Evolutionary conservation across 2,329 filamentous ascomycete species (phyloP).

Genomic region (Fusarium domesticum): DNA sequence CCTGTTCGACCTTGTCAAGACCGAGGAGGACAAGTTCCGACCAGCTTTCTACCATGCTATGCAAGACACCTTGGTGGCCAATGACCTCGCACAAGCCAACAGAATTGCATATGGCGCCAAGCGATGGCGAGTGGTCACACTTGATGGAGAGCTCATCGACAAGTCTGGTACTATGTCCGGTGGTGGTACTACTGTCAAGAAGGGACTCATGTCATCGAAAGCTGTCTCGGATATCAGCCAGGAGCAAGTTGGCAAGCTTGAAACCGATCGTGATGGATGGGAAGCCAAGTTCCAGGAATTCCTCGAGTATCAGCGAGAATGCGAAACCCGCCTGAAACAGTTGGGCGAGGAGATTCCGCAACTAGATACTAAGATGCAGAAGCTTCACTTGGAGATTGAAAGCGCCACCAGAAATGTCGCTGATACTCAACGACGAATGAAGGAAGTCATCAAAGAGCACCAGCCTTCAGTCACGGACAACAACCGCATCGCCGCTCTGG

Average conservation of each 20-base stretch:
- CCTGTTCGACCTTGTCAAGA: conserved; percentile 86
- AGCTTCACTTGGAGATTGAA: conserved; percentile 82
- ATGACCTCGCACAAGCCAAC: conserved; percentile 92
- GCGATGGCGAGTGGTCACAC: conserved; percentile 93
- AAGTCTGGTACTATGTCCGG: conserved; percentile 99
- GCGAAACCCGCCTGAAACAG: conserved; percentile 70
- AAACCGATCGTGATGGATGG: conserved; percentile 78
- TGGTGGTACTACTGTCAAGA: conserved; percentile 86
- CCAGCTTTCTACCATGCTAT: conserved; percentile 95
- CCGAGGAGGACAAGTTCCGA: conserved; percentile 81
- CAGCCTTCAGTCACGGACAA: conserved; percentile 80
- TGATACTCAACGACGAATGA: conserved; percentile 79
- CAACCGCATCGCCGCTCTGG: conserved; percentile 64
- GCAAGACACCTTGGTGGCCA: conserved; percentile 90
- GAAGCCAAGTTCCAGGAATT: conserved; percentile 82
- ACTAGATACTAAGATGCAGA: conserved; percentile 87
- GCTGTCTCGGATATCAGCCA: conserved; percentile 81
- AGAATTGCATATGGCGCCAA: conserved; percentile 92
- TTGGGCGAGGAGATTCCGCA: conserved; percentile 76
- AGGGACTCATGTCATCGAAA: conserved; percentile 95
- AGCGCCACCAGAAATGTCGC: conserved; percentile 80
- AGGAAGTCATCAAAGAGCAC: conserved; percentile 79
- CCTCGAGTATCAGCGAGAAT: conserved; percentile 76
- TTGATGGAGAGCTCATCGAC: conserved; percentile 94
- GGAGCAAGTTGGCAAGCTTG: conserved; percentile 84